Percentiles rank a stretch among this genome's conserved stretches.
Evolutionary conservation across 495 filamentous ascomycete genomes (phyloP).

Genomic region (Extremus antarcticus): DNA sequence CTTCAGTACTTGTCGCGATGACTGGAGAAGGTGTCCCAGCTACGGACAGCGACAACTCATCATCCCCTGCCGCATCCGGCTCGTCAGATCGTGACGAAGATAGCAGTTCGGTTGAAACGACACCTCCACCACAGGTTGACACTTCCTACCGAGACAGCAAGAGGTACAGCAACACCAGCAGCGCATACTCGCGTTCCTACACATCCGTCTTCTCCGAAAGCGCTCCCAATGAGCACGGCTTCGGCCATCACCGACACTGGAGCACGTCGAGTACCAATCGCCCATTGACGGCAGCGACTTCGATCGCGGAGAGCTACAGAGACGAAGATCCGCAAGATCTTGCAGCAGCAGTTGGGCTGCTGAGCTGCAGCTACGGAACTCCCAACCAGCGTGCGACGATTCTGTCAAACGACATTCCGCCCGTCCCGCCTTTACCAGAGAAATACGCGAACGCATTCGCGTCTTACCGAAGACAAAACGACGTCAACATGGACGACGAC

Average conservation of each 20-base stretch:
- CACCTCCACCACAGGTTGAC: slow-evolving; percentile 53
- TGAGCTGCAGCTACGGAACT: slow-evolving; percentile 82
- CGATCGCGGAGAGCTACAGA: slow-evolving; percentile 35
- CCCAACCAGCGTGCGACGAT: slow-evolving; percentile 60
- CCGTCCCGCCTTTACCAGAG: slow-evolving; percentile 73
- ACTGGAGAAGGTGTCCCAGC: slow-evolving; percentile 53
- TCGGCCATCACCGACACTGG: slow-evolving; percentile 46
- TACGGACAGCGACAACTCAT: slow-evolving; percentile 69
- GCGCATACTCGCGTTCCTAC: slow-evolving; percentile 70
- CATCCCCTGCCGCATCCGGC: slow-evolving; percentile 67
- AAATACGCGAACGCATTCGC: slow-evolving; percentile 37
- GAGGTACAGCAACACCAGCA: slow-evolving; percentile 53
- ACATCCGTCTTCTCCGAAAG: slow-evolving; percentile 53
- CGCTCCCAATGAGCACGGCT: slow-evolving; percentile 29
- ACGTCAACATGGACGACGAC: slow-evolving; percentile 61
- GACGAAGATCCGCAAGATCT: slow-evolving; percentile 70
- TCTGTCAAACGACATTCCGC: slow-evolving; percentile 67
- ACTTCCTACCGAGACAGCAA: slow-evolving; percentile 51
- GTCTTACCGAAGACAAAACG: slow-evolving; percentile 28
- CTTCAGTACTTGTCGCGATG: slow-evolving; percentile 88
- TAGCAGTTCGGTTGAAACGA: slow-evolving; percentile 57
- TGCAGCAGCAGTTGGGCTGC: slow-evolving; percentile 78
- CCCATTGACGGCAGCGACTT: slow-evolving; percentile 34
- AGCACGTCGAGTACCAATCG: slow-evolving; percentile 27
- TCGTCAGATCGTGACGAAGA: slow-evolving; percentile 63